Conservation (phyloP, 768 basidiomycete species). For the Hygrocybe punicea region DNA sequence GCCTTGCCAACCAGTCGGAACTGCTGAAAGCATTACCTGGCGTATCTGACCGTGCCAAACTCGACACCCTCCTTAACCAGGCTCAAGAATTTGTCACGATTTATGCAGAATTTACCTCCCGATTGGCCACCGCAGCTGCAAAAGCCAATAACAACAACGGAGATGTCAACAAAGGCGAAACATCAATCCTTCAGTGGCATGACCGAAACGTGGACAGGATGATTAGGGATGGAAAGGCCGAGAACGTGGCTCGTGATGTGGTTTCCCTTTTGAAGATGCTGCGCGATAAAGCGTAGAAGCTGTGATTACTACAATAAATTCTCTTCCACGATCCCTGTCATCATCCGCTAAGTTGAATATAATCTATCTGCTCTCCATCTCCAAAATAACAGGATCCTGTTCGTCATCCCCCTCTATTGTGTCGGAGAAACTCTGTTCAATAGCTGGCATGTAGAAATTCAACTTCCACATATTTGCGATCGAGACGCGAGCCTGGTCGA, state of each 20-base stretch:
- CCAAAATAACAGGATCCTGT: constrained; percentile 15
- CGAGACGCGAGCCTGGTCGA: constrained; percentile 71
- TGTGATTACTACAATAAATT: too few species aligned
- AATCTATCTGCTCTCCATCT: too few species aligned
- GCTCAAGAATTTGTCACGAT: constrained; percentile 50
- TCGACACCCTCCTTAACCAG: constrained; percentile 40
- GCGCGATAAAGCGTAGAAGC: constrained; percentile 22
- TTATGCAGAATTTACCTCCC: constrained; percentile 23
- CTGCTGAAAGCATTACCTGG: constrained; percentile 33
- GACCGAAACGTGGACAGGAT: constrained; percentile 11
- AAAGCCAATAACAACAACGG: not conserved
- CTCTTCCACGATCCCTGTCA: too few species aligned
- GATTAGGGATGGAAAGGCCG: constrained; percentile 28
- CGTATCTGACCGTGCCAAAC: constrained; percentile 19
- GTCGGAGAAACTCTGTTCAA: constrained; percentile 61
- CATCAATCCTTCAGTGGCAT: not conserved
- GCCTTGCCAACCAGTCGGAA: constrained; percentile 32
- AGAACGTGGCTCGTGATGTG: constrained; percentile 47
- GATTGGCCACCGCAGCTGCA: not conserved
- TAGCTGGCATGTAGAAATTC: constrained; percentile 65
- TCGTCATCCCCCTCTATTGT: constrained; percentile 48
- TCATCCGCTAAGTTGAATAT: too few species aligned
- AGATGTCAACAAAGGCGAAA: constrained; percentile 15
- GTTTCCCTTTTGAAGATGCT: constrained; percentile 52
- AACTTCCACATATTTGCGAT: constrained; percentile 87